Percentiles rank a stretch among this genome's conserved stretches.
These are phyloP conservation scores for Venturia carpophila DNA, from an alignment of 2,329 filamentous ascomycete genomes.

Conservation along the genomic window DNA sequence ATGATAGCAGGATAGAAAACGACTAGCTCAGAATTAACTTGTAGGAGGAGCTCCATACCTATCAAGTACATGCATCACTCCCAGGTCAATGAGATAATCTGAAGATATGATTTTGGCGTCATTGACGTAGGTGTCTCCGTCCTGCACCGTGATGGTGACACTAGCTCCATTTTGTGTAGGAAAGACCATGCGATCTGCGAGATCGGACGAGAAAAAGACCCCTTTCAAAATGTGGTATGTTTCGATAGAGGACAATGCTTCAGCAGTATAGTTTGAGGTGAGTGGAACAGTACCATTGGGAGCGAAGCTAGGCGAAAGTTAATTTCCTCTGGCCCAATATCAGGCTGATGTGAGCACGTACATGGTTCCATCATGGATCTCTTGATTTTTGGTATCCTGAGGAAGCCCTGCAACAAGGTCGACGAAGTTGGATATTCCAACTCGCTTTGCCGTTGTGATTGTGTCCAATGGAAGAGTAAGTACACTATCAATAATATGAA, in stretches of 20 bases:
- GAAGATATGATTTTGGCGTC: background rate
- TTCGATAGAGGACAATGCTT: background rate
- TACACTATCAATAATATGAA: background rate
- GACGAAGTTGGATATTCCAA: conserved; percentile 2
- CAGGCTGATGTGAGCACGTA: background rate
- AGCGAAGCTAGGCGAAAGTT: background rate
- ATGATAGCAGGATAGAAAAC: background rate
- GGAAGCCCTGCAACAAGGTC: background rate
- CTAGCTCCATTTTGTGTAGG: background rate
- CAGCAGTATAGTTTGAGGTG: background rate
- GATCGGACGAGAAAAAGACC: background rate
- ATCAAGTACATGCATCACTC: conserved; percentile 10
- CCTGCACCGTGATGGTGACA: conserved; percentile 2
- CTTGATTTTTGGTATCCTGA: background rate
- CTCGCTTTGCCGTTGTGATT: background rate
- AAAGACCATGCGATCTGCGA: background rate
- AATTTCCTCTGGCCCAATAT: background rate
- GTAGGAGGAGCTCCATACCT: background rate
- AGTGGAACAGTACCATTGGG: background rate
- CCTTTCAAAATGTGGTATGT: background rate
- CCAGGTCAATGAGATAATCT: background rate
- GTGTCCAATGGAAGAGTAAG: background rate
- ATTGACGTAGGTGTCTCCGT: conserved; percentile 7
- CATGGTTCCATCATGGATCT: background rate
- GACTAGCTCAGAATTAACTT: background rate